Evolutionary conservation across 192 early-diverging fungal genomes (phyloP).

Genomic region (Coemansia sp.): DNA sequence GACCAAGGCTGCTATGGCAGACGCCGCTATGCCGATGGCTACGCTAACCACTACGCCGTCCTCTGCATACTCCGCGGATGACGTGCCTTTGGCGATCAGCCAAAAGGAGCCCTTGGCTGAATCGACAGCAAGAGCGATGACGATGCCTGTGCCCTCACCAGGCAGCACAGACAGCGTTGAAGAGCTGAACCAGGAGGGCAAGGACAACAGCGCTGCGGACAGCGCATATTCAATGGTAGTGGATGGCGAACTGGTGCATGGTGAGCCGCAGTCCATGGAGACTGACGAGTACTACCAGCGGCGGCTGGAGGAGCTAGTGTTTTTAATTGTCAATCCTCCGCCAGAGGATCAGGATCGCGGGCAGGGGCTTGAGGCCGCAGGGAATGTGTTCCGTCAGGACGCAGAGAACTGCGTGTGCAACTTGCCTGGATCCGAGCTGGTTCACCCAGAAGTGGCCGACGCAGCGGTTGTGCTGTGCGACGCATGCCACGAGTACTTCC

Average conservation of each 20-base stretch:
- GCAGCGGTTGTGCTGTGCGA: constrained; percentile 64
- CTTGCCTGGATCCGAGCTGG: constrained; percentile 18
- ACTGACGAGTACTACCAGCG: constrained; percentile 7
- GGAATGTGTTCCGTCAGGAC: constrained; percentile 20
- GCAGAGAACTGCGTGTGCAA: constrained; percentile 52
- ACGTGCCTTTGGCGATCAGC: not conserved
- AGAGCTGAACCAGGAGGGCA: not conserved
- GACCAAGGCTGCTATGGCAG: not conserved
- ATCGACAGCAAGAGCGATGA: not conserved
- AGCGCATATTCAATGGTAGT: not conserved
- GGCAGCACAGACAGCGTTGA: not conserved
- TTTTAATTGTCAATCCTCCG: constrained; percentile 26
- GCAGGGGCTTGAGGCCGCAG: constrained; percentile 22
- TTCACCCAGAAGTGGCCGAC: constrained; percentile 5
- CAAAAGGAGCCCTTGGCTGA: not conserved
- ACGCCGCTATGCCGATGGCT: not conserved
- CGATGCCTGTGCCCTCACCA: not conserved
- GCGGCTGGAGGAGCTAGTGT: constrained; percentile 25
- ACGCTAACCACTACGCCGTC: not conserved
- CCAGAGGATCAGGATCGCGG: constrained; percentile 10
- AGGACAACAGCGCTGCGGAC: not conserved
- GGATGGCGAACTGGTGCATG: not conserved
- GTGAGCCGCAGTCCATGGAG: not conserved
- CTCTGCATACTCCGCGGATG: not conserved
- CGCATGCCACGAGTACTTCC: constrained; percentile 64